phyloP scores from a whole-genome alignment of 2,329 filamentous ascomycete genomes.

The Pestalotiopsis sp. region DNA sequence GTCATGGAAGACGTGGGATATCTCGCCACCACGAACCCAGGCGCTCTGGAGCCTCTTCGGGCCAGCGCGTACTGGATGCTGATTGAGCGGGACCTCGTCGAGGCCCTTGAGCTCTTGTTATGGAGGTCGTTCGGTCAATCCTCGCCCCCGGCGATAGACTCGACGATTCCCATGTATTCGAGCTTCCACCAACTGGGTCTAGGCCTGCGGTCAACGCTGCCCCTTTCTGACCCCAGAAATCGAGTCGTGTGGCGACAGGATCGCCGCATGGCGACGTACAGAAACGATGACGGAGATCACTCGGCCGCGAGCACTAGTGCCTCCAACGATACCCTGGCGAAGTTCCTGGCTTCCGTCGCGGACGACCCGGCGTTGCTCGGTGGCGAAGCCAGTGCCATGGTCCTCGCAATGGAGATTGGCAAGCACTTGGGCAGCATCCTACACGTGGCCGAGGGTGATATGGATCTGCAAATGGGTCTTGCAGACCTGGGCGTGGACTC shows the following conservation, averaged over 20 bases:
- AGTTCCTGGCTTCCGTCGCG: constrained; percentile 1
- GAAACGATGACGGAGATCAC: neutral
- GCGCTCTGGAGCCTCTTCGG: neutral
- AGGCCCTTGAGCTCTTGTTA: neutral
- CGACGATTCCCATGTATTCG: neutral
- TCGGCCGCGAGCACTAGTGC: neutral
- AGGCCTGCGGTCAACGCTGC: neutral
- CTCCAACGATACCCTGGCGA: neutral
- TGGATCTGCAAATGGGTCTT: neutral
- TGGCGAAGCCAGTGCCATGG: neutral
- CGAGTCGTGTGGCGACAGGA: neutral
- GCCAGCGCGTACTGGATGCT: neutral
- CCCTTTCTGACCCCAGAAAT: constrained; percentile 1
- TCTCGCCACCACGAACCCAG: neutral
- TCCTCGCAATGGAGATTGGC: neutral
- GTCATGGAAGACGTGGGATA: constrained; percentile 22
- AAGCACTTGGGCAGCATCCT: neutral
- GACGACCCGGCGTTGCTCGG: neutral
- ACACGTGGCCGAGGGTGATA: neutral
- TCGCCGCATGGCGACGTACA: constrained; percentile 11
- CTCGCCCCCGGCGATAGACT: neutral
- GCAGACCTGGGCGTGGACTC: constrained; percentile 1
- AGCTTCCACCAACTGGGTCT: neutral
- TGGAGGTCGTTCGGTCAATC: neutral
- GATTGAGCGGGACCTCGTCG: neutral